Base-by-base conservation (phyloP, 306 rosid genomes). In the Boehmeria nivea region DNA sequence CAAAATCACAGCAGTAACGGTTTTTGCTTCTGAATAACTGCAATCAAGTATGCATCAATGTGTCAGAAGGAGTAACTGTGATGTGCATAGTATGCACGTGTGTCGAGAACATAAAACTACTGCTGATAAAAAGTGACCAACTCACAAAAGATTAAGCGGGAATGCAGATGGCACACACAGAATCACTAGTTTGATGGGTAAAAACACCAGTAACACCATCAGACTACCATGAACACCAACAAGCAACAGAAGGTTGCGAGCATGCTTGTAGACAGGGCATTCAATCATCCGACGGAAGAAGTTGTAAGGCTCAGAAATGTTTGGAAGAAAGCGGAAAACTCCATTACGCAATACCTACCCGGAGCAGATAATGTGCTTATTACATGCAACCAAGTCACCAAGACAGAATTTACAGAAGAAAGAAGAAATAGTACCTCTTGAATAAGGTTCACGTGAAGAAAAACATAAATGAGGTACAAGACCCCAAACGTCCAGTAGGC, bases 201-300 rank as follows among this genome's bases (percentile, higher is more conserved):
- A 44, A 59, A 59, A 46, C 43, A 59, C 54, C 43, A 59, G 43
- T 42, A 59, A 25, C 64, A 59, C 64, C n/a, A 59, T 59, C 53
- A 59, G 31, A 59, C 64, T 59, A 22, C 64, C 64, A 43, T 59
- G 64, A 45, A 44, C 43, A 19, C 54, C 54, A 12, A 45, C 54
- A 45, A 33, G 51, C 28, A 59, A 28, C 17, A 59, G 44, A 59
- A 59, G 4, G 27, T 21, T 15, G 16, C 31, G 9, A 43, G 37
- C 54, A 43, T 59, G 64, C 43, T 59, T 45, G 54, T 23, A 31
- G 3, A 44, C 26, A 27, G 54, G 44, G 31, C 64, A 27, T 18
- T 46, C 54, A 20, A 59, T 59, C 51, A 43, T 44, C 26, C 43
- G 28, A 17, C 27, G 0, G 21, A 44, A 18, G 43, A 44, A 45